Evolutionary conservation across 2,329 filamentous ascomycete genomes (phyloP).

Genomic region (Pseudonectria foliicola): DNA sequence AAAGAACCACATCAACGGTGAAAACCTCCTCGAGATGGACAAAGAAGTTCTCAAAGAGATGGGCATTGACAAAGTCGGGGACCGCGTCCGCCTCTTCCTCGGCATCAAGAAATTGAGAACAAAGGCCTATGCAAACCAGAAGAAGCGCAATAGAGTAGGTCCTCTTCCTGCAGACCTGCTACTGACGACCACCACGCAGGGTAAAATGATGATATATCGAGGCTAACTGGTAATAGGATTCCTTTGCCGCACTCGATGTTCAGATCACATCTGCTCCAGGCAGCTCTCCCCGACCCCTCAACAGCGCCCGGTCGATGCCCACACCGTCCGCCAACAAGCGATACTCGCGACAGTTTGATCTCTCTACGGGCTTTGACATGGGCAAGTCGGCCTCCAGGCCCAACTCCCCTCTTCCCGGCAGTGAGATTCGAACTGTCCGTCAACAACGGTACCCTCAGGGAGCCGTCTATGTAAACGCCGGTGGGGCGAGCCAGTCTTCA

Average conservation of each 20-base stretch:
- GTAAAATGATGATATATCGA: no score
- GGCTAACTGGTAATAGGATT: conserved; percentile 51
- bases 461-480: conserved; percentile 40
- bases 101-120: conserved; percentile 78
- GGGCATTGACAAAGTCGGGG: conserved; percentile 96
- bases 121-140: conserved; percentile 67
- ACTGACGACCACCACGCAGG: background rate
- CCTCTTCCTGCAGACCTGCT: background rate
- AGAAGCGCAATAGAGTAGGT: conserved; percentile 78
- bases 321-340: conserved; percentile 44
- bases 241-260: conserved; percentile 71
- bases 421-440: conserved; percentile 47
- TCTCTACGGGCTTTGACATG: conserved; percentile 34
- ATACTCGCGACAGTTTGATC: conserved; percentile 56
- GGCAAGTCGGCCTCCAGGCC: conserved; percentile 59
- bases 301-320: conserved; percentile 45
- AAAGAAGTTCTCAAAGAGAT: conserved; percentile 95
- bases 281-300: conserved; percentile 46
- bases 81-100: conserved; percentile 84
- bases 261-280: conserved; percentile 36
- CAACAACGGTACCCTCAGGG: conserved; percentile 51
- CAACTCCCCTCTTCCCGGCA: conserved; percentile 52
- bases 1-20: conserved; percentile 93
- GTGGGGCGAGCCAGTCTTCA: conserved; percentile 43
- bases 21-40: conserved; percentile 94